Conservation (phyloP, 345 rosid species). For the Chamaenerion angustifolium region DNA sequence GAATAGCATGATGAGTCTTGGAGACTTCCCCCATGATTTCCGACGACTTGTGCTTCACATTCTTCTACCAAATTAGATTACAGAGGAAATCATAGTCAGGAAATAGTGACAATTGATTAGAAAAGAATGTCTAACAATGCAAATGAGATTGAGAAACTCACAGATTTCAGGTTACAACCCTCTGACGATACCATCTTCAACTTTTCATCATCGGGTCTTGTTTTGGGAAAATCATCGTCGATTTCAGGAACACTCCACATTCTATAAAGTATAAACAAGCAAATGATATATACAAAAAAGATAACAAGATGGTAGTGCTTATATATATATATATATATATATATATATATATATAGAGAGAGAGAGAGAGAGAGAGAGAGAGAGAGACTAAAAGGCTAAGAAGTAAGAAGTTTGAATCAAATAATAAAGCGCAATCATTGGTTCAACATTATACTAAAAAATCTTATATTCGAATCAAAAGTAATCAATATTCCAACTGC, state of each 20-base stretch:
- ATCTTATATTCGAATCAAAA: no score
- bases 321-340: no score
- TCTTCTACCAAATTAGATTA: conserved; percentile 20
- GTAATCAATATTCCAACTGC: no score
- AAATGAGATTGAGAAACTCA: conserved; percentile 17
- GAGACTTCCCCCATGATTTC: conserved; percentile 51
- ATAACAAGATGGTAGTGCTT: background rate
- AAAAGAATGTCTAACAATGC: background rate
- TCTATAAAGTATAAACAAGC: conserved; percentile 34
- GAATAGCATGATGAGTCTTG: conserved; percentile 65
- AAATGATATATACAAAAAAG: background rate
- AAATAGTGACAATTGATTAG: conserved; percentile 1
- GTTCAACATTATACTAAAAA: no score
- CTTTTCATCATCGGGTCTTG: conserved; percentile 26
- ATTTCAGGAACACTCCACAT: conserved; percentile 81
- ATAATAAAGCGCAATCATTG: no score
- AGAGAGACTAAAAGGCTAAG: no score
- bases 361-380: no score
- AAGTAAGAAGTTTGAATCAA: no score
- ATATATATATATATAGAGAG: no score
- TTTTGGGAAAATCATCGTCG: conserved; percentile 28
- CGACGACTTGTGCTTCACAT: conserved; percentile 36
- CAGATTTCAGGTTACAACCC: conserved; percentile 56
- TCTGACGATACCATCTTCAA: conserved; percentile 45
- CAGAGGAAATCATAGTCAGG: conserved; percentile 1